Base-by-base conservation (phyloP, 129 eudicot genomes). In the Arctium minus region DNA sequence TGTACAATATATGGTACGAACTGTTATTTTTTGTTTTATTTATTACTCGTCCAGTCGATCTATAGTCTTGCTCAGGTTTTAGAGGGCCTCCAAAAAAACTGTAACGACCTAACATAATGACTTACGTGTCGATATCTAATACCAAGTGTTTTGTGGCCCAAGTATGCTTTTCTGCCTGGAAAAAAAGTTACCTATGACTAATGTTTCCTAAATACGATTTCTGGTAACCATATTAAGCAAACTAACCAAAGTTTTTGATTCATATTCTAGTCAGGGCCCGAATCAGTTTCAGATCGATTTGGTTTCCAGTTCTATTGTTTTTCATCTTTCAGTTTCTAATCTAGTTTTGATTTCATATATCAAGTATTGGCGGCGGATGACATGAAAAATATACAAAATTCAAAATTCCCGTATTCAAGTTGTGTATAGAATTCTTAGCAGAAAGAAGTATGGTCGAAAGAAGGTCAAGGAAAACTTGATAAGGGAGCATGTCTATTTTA, bases 401-500 rank as follows among this genome's bases (percentile, higher is more conserved):
- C 33, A 73, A 22, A 46, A 40, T 73, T 53, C 77, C 77, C 77
- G 6, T 13, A 76, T 56, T 50, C 6, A 33, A 33, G 17, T 56
- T 74, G 33, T 74, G 67, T 81, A 81, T 73, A 73, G 31, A 62
- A 60, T 38, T 69, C 79, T 22, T 56, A 60, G 11, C 84, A 38
- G 44, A 76, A 53, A 50, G 13, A 76, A 44, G 11, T 27, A 40
- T 40, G 64, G 35, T 65, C 36, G 69, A 76, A 69, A 76, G 77
- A 15, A 70, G 74, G 86, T 83, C 72, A 76, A 44, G 31, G 29
- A 77, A 80, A 73, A 73, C 85, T 40, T 74, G 65, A 62, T 65
- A 62, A 81, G 33, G 74, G 30, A 30, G 12, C 37, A 82, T 75
- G 17, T 35, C 60, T 78, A 84, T 84, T 22, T 30, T 73, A 79